Base-by-base conservation (phyloP, 2,329 filamentous ascomycete species). In the Fusarium transvaalense region DNA sequence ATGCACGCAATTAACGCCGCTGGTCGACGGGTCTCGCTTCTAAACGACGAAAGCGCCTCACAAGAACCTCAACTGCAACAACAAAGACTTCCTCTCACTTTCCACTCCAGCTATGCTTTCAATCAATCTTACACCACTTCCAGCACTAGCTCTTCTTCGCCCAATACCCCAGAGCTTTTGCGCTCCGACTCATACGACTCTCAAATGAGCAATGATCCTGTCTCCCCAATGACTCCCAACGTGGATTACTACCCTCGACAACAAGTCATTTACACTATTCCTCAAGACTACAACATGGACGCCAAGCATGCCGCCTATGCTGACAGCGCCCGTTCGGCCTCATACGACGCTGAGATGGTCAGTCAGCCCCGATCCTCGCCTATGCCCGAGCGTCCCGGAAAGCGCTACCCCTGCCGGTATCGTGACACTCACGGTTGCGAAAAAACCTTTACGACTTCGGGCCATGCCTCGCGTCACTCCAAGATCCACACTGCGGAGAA, bases 401-500 rank as follows among this genome's bases (percentile, higher is more conserved):
- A 90, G 87, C 86, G 90, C 60, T 93, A 92, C 73, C 90, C 91
- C 3, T 94, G 91, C 77, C 89, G 91, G 25, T 91, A 90, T 75
- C 87, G 89, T 34, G 90, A 93, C 66, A 86, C 85, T 52, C 90
- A 89, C 71, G 86, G 88, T 39, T 95, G 92, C 81, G 87, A 87
- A 73, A 92, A 93, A 82, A 92, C 89, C 13, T 95, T 95, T 77
- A 94, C 92, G 61, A 95, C 92, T 4, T 94, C 92, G 0, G 92
- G 92, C 42, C 92, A 95, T 74, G 91, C 92, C n/a, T 93, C 92
- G 42, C 89, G 92, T 39, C 92, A 95, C 77, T 92, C 91, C 62
- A 94, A 94, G 79, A 94, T 93, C 75, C 92, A 95, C 82, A 93
- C 91, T 2, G 91, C 91, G 48, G 91, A 93, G 79, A 94, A 94